Conservation (phyloP, 2,329 filamentous ascomycete genomes). For the Ophiostoma fasciatum region DNA sequence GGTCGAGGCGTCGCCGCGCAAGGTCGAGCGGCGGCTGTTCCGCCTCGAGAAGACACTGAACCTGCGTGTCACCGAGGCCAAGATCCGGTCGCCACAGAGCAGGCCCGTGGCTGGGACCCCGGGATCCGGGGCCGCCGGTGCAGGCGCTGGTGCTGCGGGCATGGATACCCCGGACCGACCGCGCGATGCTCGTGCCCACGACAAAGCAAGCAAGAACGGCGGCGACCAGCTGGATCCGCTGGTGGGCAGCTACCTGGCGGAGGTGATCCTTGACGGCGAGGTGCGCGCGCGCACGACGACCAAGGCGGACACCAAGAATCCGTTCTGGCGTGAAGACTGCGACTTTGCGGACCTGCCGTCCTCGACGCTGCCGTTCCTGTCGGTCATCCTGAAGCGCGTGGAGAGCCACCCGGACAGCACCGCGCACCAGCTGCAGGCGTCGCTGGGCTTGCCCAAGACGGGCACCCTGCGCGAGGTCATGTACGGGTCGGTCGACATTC, state of each 20-base stretch:
- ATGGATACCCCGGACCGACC: no score
- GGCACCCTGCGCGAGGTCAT: conserved; percentile 33
- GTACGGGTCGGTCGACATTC: conserved; percentile 66
- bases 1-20: background rate
- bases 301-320: conserved; percentile 55
- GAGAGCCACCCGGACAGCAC: conserved; percentile 34
- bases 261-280: conserved; percentile 68
- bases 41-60: conserved; percentile 46
- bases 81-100: no score
- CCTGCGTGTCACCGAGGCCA: conserved; percentile 44
- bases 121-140: no score
- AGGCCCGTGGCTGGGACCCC: no score
- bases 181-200: conserved; percentile 3
- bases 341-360: conserved; percentile 62
- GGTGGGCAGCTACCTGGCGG: conserved; percentile 59
- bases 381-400: conserved; percentile 55
- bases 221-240: conserved; percentile 27
- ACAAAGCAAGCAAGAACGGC: conserved; percentile 16
- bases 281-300: conserved; percentile 61
- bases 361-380: conserved; percentile 51
- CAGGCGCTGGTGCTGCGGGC: no score
- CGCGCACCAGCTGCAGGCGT: conserved; percentile 28
- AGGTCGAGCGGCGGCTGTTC: conserved; percentile 32
- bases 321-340: conserved; percentile 72
- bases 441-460: conserved; percentile 26